Evolutionary conservation across 306 rosid genomes (phyloP).

Genomic region (Acacia melanoxylon): DNA sequence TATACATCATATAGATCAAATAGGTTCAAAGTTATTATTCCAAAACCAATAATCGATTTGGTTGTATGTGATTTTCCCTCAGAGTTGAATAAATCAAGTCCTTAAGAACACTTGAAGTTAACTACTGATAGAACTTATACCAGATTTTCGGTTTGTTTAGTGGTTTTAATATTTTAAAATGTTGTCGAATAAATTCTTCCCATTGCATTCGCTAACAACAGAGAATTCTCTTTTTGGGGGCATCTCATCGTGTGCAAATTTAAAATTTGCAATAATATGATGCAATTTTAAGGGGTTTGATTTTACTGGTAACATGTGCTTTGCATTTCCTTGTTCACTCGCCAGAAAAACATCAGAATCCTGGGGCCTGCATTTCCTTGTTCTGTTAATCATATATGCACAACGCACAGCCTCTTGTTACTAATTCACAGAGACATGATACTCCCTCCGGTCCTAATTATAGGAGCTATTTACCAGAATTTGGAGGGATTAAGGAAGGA

Average conservation of each 20-base stretch:
- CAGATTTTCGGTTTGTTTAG: not conserved
- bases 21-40: not conserved
- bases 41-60: not conserved
- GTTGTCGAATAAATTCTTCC: not conserved
- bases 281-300: not conserved
- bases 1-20: not conserved
- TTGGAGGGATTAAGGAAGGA: too few relatives aligned
- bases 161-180: not conserved
- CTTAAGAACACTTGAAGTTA: not conserved
- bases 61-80: not conserved
- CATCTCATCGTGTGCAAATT: not conserved
- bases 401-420: slow-evolving; percentile 4
- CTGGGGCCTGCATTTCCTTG: slow-evolving; percentile 22
- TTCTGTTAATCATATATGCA: slow-evolving; percentile 42
- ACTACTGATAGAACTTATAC: not conserved
- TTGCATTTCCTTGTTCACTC: not conserved
- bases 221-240: not conserved
- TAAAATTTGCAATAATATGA: not conserved
- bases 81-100: not conserved
- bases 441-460: too few relatives aligned
- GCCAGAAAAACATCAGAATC: not conserved
- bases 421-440: not conserved
- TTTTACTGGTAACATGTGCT: not conserved
- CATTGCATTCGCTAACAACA: not conserved
- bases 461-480: too few relatives aligned